phyloP scores from a whole-genome alignment of 1,139 yeast species.

The Hanseniaspora uvarum region DNA sequence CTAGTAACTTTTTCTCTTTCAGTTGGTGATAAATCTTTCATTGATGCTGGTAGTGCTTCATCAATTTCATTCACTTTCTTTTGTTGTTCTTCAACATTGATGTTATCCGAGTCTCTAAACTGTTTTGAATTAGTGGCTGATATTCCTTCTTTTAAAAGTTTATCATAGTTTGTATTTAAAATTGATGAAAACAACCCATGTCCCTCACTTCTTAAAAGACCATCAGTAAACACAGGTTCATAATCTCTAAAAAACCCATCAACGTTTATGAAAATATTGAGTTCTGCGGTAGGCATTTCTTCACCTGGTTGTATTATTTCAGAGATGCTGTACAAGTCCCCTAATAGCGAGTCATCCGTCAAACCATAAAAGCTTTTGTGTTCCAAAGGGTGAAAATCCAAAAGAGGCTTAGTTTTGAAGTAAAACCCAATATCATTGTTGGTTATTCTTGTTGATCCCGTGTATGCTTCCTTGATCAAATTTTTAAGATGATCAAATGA shows the following conservation, averaged over 20 bases:
- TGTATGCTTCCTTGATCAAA: conserved; percentile 1
- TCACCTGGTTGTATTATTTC: background rate
- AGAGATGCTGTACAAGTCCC: background rate
- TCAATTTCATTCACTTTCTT: no score
- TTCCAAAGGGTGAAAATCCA: background rate
- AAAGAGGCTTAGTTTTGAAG: background rate
- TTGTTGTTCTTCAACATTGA: no score
- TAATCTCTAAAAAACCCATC: conserved; percentile 20
- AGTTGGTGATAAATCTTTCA: no score
- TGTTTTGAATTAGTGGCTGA: background rate
- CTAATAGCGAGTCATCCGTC: background rate
- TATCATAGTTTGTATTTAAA: background rate
- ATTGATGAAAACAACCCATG: conserved; percentile 1
- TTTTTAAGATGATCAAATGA: background rate
- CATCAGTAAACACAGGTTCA: conserved; percentile 18
- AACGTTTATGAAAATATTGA: conserved; percentile 27
- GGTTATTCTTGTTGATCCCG: conserved; percentile 9
- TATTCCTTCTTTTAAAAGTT: background rate
- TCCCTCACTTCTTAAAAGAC: conserved; percentile 6
- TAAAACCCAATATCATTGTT: conserved; percentile 9
- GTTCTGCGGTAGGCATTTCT: conserved; percentile 16
- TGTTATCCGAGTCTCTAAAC: no score
- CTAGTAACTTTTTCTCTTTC: background rate
- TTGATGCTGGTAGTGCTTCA: no score
- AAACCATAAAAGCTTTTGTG: background rate